Evolutionary conservation across 1,284 basidiomycete species (phyloP), one percentile per base, ranked within the genome.

Genomic region (Rhodotorula sp.): DNA sequence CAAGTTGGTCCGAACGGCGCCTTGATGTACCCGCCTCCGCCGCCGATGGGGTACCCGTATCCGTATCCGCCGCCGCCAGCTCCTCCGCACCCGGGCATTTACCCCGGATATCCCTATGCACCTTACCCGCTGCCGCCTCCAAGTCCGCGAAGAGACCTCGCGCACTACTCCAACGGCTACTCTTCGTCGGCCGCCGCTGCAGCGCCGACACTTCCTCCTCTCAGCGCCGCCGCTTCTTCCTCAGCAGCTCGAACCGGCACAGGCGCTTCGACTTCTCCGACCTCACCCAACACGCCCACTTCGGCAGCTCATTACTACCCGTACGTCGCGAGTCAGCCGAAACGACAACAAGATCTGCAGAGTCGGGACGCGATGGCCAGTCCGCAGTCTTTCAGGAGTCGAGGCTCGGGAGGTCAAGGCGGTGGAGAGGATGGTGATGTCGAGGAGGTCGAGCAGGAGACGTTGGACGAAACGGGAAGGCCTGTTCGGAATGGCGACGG

Each of bases 281-380:
- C 63, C 3, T 71, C 70, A 3, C 70, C 70, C 3, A 66, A 65
- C 15, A 65, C 67, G 3, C 70, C 70, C 0, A 52, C 70, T 2
- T 68, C 70, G 3, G 67, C 70, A 5, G 70, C 70, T 3, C 70
- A 72, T 39, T 72, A 72, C 60, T 72, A 72, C 46, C 70, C 70
- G 8, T 68, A 72, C 57, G 64, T 62, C 20, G 67, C 70, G 10
- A 65, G 60, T 31, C 57, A 68, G 60, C 62, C 70, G 49, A 46
- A 57, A 43, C 46, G 70, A 52, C 49, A 43, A 56, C 49, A 43
- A 56, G 57, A 64, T 26, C 62, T 47, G 3, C 47, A 46, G 46
- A 23, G 58, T 43, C 26, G 60, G 47, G 34, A 62, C 51, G 15
- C 26, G n/a, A 72, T 72, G 56, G 70, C 70, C n/a, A 71, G 66